Evolutionary conservation across 441 rosid genomes (phyloP), one percentile per base, ranked within the genome.

Genomic region (Brassica balearica): DNA sequence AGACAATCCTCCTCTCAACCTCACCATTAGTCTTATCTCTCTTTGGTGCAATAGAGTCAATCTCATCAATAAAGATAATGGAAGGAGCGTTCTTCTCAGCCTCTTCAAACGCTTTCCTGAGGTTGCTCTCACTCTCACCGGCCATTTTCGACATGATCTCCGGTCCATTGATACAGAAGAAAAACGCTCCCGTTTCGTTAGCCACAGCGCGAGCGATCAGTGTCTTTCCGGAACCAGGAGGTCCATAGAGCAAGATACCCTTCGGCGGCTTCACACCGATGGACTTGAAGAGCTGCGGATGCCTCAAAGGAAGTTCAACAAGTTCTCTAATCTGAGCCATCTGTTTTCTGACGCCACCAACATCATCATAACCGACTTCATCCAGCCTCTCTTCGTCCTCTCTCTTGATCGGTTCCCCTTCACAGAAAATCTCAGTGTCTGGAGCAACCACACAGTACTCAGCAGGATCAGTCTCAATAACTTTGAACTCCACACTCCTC

Each of bases 201-300:
- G 92, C 92, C 71, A 88, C 92, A 14, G 90, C 90, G 62, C 92
- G 88, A 8, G 90, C 92, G 76, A 89, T 89, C 7, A 89, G 74
- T 64, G 92, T 88, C 80, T 88, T 88, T 7, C 92, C 90, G n/a
- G 92, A 87, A 23, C 92, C 90, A 75, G 92, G 92, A 53, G 92
- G 92, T 15, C 92, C 92, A 53, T 80, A 88, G 36, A 88, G 89
- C 64, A 88, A 73, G 77, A 89, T 89, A 77, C 92, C 90, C 63
- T 89, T 89, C 0, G 92, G 92, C 72, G 92, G 92, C 84, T 88
- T 88, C 74, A 88, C 92, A 76, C 92, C 92, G 76, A 88, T 88
- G 2, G 92, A 87, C 73, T 89, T 89, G 68, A 88, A 88, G 15
- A 88, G 83, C 73, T 88, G 92, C 10, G 90, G 92, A 73, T 88